Evolutionary conservation across 202 grass and related monocot genomes (phyloP), one percentile per base, ranked within the genome.

Genomic region (Musa balbisiana): DNA sequence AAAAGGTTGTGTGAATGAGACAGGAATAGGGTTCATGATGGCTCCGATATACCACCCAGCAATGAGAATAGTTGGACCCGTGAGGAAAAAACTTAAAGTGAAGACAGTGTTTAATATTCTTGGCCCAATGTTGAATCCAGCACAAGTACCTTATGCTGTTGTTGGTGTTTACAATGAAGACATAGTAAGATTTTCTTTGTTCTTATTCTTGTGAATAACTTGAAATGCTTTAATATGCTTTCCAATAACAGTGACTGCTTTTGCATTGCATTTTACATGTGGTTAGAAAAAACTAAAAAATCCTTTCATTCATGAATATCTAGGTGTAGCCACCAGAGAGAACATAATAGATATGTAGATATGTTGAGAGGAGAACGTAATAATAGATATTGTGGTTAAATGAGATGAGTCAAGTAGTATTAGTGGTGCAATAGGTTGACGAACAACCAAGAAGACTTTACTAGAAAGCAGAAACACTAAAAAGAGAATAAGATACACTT

Each of bases 11-110:
- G 85, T 99, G 58, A 89, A 92, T 77, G 89, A 92, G 78, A 89
- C 86, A 17, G 85, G 86, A n/a, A 92, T 99, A 50, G 95, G 85
- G 24, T 99, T 99, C 85, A 99, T 99, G 95, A 99, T 99, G 95
- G 74, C 95, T 86, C 88, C 89, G 71, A 90, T 92, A 87, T 99
- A 95, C 76, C 95, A 99, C 72, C 91, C 91, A 19, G 91, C 91
- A 69, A 99, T 99, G 95, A 95, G 95, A 80, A 87, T 99, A 69
- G 95, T 99, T 80, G 81, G 62, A 23, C 91, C 87, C 16, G 91
- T 95, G 72, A 92, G 91, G 69, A 99, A 86, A 89, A 94, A 85
- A 51, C 85, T 99, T 66, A 95, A 90, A 85, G 88, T 95, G 78
- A 92, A 99, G 87, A 99, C 91, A 17, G 79, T 99, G 67, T 99